These are phyloP conservation scores for Pythium folliculosum DNA, from an alignment of 352 stramenopile species.

Conservation along the genomic window DNA sequence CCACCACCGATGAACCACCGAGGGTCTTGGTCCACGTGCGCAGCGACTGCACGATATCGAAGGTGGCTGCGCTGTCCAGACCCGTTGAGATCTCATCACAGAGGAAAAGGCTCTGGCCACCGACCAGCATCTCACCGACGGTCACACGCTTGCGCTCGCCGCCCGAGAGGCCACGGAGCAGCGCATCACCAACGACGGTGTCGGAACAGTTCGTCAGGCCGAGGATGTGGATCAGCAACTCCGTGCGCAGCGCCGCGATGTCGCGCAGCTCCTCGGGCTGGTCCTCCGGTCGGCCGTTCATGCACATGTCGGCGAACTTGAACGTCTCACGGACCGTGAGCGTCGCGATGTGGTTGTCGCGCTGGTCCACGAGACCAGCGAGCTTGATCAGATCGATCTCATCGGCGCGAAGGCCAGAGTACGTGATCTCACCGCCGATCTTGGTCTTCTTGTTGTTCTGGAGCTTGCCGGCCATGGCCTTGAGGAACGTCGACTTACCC, in stretches of 20 bases:
- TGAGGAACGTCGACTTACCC: slow-evolving; percentile 80
- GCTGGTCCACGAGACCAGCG: slow-evolving; percentile 59
- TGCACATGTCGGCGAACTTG: slow-evolving; percentile 94
- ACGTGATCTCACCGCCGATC: slow-evolving; percentile 64
- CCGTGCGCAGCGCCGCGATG: slow-evolving; percentile 65
- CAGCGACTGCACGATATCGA: slow-evolving; percentile 87
- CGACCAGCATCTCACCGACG: slow-evolving; percentile 90
- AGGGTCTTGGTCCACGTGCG: slow-evolving; percentile 39
- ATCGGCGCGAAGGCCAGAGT: slow-evolving; percentile 51
- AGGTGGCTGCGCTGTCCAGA: slow-evolving; percentile 91
- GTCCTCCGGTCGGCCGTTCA: slow-evolving; percentile 56
- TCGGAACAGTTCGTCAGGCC: slow-evolving; percentile 87
- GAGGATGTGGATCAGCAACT: slow-evolving; percentile 80
- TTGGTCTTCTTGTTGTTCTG: slow-evolving; percentile 43
- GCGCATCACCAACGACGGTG: slow-evolving; percentile 91
- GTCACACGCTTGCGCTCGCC: slow-evolving; percentile 88
- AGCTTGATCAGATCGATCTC: slow-evolving; percentile 73
- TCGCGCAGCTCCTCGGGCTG: slow-evolving; percentile 74
- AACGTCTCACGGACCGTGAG: slow-evolving; percentile 95
- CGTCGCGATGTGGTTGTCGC: slow-evolving; percentile 88
- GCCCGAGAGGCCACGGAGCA: slow-evolving; percentile 89
- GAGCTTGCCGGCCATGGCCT: slow-evolving; percentile 67
- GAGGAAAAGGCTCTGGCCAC: slow-evolving; percentile 71
- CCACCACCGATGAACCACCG: slow-evolving; percentile 38
- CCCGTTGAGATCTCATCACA: slow-evolving; percentile 94